A percentile compares a stretch with the other conserved stretches of the same genome.
Conservation (phyloP, 108 stramenopile genomes). For the Parmales sp. region DNA sequence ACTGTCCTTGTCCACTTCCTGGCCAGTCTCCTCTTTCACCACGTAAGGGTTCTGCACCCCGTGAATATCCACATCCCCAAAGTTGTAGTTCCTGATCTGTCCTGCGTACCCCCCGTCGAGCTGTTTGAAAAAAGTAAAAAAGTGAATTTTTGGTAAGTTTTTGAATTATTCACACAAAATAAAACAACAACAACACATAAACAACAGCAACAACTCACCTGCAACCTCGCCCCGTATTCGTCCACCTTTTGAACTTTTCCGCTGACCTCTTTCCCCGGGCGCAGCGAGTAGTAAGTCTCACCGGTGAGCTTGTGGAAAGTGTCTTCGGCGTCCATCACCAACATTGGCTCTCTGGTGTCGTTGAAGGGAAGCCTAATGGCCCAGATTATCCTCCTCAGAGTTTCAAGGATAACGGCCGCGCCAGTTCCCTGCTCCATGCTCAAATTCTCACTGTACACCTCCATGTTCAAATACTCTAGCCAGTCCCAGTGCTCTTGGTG, state of each 20-base stretch:
- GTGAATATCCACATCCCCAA: no score
- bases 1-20: no score
- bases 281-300: constrained; percentile 48
- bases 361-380: constrained; percentile 69
- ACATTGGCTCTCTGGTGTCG: constrained; percentile 74
- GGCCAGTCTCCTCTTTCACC: no score
- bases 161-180: no score
- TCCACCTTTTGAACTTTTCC: constrained; percentile 64
- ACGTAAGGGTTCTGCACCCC: no score
- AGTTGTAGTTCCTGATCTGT: no score
- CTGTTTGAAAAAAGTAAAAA: background rate
- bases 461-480: constrained; percentile 75
- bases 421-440: constrained; percentile 57
- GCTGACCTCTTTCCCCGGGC: constrained; percentile 75
- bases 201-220: no score
- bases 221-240: constrained; percentile 74
- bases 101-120: background rate
- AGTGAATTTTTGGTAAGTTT: constrained; percentile 14
- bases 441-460: constrained; percentile 67
- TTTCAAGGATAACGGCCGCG: constrained; percentile 39
- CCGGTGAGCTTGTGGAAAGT: constrained; percentile 79
- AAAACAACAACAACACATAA: no score
- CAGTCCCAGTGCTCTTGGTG: constrained; percentile 34
- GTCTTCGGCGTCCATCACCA: constrained; percentile 44
- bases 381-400: constrained; percentile 87